phyloP scores from a whole-genome alignment of 176 grass and related monocot genomes.

The Musa beccarii region DNA sequence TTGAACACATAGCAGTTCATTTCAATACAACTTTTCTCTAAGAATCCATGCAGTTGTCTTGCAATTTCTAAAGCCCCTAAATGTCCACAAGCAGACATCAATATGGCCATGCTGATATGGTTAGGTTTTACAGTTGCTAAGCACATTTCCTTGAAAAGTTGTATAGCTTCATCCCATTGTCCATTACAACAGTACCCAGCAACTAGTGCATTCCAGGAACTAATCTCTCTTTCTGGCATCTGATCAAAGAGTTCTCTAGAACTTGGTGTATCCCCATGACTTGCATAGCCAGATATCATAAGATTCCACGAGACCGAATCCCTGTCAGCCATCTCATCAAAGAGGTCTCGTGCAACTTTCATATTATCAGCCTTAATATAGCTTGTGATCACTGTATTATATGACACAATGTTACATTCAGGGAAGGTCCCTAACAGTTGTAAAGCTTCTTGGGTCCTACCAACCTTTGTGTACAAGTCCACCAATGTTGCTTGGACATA shows the following conservation, averaged over 20 bases:
- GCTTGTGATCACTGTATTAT: conserved; percentile 33
- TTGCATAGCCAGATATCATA: conserved; percentile 34
- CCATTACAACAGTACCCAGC: conserved; percentile 28
- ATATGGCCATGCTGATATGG: conserved; percentile 33
- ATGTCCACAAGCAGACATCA: conserved; percentile 50
- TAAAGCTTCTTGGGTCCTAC: conserved; percentile 16
- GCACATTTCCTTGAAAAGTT: conserved; percentile 44
- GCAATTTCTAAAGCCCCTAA: conserved; percentile 45
- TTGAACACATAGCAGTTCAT: conserved; percentile 51
- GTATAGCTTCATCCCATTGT: conserved; percentile 25
- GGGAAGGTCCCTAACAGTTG: conserved; percentile 23
- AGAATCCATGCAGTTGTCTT: conserved; percentile 45
- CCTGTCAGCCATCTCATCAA: conserved; percentile 27
- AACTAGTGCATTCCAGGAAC: conserved; percentile 48
- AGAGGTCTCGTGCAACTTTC: conserved; percentile 24
- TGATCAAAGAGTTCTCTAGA: conserved; percentile 30
- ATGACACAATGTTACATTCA: conserved; percentile 13
- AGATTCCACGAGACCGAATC: conserved; percentile 51
- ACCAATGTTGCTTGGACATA: conserved; percentile 30
- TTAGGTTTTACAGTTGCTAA: conserved; percentile 24
- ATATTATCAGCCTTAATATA: conserved; percentile 33
- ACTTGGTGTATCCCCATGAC: not conserved
- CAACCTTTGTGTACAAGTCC: conserved; percentile 30
- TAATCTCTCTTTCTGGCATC: conserved; percentile 33
- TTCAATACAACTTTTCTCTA: conserved; percentile 31